Evolutionary conservation across 352 stramenopile genomes (phyloP).

Genomic region (Phytopythium montanum): DNA sequence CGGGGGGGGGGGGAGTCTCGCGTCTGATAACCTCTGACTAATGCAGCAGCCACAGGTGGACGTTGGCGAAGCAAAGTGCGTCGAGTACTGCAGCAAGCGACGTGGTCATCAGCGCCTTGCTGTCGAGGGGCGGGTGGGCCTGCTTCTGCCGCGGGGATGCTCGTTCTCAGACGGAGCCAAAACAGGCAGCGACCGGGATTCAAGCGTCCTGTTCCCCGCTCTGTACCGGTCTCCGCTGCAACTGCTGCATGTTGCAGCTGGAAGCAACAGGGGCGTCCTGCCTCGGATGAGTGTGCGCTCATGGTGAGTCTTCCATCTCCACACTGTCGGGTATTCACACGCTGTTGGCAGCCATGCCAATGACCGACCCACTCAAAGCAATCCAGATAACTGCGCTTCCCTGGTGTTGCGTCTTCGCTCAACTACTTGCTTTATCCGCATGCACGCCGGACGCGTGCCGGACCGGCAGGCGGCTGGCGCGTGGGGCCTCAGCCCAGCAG

Average conservation of each 20-base stretch:
- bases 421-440: background rate
- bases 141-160: no score
- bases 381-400: background rate
- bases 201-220: background rate
- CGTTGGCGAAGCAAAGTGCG: background rate
- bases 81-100: background rate
- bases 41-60: background rate
- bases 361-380: no score
- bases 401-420: background rate
- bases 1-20: background rate
- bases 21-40: background rate
- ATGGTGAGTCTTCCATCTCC: background rate
- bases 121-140: no score
- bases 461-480: background rate
- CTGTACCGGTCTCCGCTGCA: no score
- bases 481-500: background rate
- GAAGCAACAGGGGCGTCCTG: background rate
- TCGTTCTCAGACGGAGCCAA: no score
- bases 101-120: background rate
- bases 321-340: no score
- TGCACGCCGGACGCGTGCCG: background rate
- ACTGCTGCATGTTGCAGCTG: no score
- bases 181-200: background rate
- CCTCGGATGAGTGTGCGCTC: background rate
- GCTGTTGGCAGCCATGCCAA: no score